Evolutionary conservation across 768 basidiomycete species (phyloP).

Genomic region (Suillus plorans): DNA sequence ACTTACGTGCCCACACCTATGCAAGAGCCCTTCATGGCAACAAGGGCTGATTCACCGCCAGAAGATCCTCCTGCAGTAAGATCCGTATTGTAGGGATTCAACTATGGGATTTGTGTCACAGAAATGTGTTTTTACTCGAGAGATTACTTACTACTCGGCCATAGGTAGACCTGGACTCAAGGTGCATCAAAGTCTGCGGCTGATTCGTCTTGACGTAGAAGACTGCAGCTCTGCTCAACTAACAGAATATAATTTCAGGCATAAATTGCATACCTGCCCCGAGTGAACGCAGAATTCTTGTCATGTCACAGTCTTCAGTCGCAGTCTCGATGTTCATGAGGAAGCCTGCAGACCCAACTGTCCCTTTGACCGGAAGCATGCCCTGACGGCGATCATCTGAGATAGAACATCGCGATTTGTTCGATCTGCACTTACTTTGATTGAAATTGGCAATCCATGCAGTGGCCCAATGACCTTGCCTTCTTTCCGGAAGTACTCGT

Average conservation of each 20-base stretch:
- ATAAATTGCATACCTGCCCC: slow-evolving; percentile 37
- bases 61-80: slow-evolving; percentile 52
- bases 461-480: slow-evolving; percentile 43
- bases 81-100: slow-evolving; percentile 45
- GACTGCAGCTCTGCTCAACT: slow-evolving; percentile 24
- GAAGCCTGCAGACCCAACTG: slow-evolving; percentile 38
- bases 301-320: slow-evolving; percentile 28
- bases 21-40: slow-evolving; percentile 46
- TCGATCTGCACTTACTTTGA: slow-evolving; percentile 33
- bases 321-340: slow-evolving; percentile 22
- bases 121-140: background rate
- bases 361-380: slow-evolving; percentile 40
- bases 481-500: slow-evolving; percentile 36
- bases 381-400: slow-evolving; percentile 27
- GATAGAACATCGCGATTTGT: background rate
- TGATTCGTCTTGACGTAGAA: slow-evolving; percentile 46
- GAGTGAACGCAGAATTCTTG: slow-evolving; percentile 37
- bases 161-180: slow-evolving; percentile 35
- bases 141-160: slow-evolving; percentile 26
- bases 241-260: background rate
- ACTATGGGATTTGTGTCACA: slow-evolving; percentile 16
- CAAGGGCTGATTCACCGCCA: slow-evolving; percentile 50
- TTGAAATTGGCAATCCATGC: slow-evolving; percentile 40
- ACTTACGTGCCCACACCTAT: slow-evolving; percentile 43
- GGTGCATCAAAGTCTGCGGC: slow-evolving; percentile 42